Base-by-base conservation (phyloP, 2,329 filamentous ascomycete species). In the Hypoxylon sp. region DNA sequence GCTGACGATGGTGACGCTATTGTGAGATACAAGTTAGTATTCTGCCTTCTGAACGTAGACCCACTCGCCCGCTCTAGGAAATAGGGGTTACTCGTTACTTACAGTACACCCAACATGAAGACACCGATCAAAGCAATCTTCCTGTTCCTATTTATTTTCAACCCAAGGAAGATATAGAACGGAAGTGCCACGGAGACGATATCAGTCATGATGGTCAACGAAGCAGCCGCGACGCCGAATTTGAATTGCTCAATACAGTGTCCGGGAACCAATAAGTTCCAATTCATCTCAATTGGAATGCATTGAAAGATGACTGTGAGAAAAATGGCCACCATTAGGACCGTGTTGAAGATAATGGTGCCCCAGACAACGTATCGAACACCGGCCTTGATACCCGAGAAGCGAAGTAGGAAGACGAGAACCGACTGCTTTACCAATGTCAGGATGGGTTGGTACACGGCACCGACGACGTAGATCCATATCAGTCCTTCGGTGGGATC, bases 371-470 rank as follows among this genome's bases (percentile, higher is more conserved):
- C 59, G 3, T 74, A 63, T 45, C 74, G 70, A 1, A 81, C 70
- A 12, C 61, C 74, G 41, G 48, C 63, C 58, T 80, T 81, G 53
- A 78, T 69, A 50, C 78, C 70, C 41, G 77, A 74, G 1, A 83
- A 76, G 2, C 80, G 79, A 8, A 81, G 75, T 12, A 82, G 74
- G 65, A 82, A 82, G 21, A 83, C 67, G 6, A 83, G 76, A 3
- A 83, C 75, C 0, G 81, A 83, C 3, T 78, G 76, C 69, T 83
- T 83, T 53, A 82, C 77, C 3, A 83, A 73, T 1, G 81, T 79
- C 1, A 83, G 71, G 52, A 83, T 79, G 0, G 81, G 81, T 47
- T 82, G 82, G 71, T 83, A 83, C 2, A 81, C 72, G 8, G 81
- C 68, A 21, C 81, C 77, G 30, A 78, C 78, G 21, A 78, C 63